Evolutionary conservation across 768 basidiomycete species (phyloP).

Genomic region (Dendrothele bispora): DNA sequence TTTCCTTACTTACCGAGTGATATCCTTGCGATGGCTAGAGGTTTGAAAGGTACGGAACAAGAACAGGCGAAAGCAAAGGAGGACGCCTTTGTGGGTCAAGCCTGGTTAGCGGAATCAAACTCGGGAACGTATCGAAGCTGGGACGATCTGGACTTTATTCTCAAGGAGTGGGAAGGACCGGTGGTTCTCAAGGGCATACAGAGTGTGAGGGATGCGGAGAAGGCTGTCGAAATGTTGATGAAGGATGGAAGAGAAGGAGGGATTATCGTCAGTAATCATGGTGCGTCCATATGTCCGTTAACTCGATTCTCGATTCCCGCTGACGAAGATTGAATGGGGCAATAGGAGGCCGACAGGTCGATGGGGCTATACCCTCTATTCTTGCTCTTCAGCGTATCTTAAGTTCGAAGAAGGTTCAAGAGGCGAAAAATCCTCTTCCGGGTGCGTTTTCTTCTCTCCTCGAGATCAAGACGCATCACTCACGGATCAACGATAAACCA

Average conservation of each 20-base stretch:
- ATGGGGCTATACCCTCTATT: conserved; percentile 44
- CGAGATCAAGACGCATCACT: too few relatives aligned
- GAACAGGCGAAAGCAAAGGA: conserved; percentile 38
- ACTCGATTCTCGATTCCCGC: too few relatives aligned
- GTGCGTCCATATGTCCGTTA: too few relatives aligned
- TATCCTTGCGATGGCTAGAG: conserved; percentile 32
- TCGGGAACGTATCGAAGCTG: conserved; percentile 43
- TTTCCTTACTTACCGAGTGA: conserved; percentile 14
- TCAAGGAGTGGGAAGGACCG: conserved; percentile 48
- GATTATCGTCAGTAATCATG: conserved; percentile 46
- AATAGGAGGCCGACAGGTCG: conserved; percentile 40
- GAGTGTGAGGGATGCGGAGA: conserved; percentile 46
- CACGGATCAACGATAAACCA: too few relatives aligned
- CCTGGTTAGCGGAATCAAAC: too few relatives aligned
- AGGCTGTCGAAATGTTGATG: conserved; percentile 42
- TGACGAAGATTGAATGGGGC: too few relatives aligned
- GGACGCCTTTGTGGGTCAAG: too few relatives aligned
- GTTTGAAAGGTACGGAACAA: conserved; percentile 29
- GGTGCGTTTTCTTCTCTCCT: too few relatives aligned
- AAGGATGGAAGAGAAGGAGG: too few relatives aligned
- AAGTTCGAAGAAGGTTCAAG: conserved; percentile 55
- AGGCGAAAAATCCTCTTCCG: too few relatives aligned
- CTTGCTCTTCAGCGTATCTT: conserved; percentile 58
- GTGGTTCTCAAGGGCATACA: conserved; percentile 51
- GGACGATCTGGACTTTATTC: conserved; percentile 44